A percentile compares a stretch with the other conserved stretches of the same genome.
These are phyloP conservation scores for Cucumis cinereus DNA, from an alignment of 306 rosid species.

Conservation along the genomic window DNA sequence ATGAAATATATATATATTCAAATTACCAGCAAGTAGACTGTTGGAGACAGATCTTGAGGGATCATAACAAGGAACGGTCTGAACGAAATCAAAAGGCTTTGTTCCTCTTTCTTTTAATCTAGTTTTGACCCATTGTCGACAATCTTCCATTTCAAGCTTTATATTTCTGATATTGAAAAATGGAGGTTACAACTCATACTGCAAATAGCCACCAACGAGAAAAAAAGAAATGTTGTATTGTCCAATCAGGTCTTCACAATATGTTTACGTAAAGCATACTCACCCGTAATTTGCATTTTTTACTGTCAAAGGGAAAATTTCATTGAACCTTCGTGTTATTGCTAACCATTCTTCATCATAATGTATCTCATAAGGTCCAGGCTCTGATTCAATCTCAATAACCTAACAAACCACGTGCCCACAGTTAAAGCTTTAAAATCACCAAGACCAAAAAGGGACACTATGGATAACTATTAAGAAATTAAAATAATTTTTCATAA, in stretches of 20 bases:
- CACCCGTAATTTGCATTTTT: slow-evolving; percentile 54
- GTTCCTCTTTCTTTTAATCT: slow-evolving; percentile 55
- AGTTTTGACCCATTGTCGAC: slow-evolving; percentile 62
- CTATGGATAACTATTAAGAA: not conserved
- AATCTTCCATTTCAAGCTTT: slow-evolving; percentile 37
- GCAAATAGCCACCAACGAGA: not conserved
- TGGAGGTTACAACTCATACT: slow-evolving; percentile 6
- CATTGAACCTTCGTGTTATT: slow-evolving; percentile 65
- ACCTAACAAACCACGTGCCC: slow-evolving; percentile 33
- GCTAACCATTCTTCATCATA: slow-evolving; percentile 97
- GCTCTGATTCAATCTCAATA: slow-evolving; percentile 66
- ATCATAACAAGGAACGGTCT: slow-evolving; percentile 58
- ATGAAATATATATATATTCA: not conserved
- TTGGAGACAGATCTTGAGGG: slow-evolving; percentile 33
- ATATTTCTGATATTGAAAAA: slow-evolving; percentile 27
- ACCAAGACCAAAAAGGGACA: slow-evolving; percentile 6
- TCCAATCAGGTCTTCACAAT: not conserved
- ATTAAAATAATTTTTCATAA: not conserved
- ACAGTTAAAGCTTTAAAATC: slow-evolving; percentile 8
- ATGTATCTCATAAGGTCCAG: slow-evolving; percentile 71
- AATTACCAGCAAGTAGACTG: slow-evolving; percentile 29
- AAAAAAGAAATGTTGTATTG: not conserved
- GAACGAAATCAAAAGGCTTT: slow-evolving; percentile 64
- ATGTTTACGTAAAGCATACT: slow-evolving; percentile 18
- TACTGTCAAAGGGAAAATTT: slow-evolving; percentile 51